Percentiles rank a stretch among this genome's conserved stretches.
phyloP scores from a whole-genome alignment of 176 grass and related monocot genomes.

The Pontederia paniculata region DNA sequence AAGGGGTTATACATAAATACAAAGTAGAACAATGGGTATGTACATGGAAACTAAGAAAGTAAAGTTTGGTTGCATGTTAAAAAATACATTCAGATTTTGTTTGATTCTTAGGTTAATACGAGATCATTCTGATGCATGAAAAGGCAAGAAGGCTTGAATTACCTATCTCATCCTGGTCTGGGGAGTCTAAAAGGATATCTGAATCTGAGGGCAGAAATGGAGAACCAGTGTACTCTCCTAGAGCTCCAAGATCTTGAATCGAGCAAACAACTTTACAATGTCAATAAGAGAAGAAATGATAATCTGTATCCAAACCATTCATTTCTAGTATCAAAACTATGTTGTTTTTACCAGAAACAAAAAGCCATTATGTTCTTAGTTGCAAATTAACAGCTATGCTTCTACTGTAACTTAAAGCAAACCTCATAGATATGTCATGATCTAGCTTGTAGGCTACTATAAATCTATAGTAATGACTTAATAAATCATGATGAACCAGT shows the following conservation, averaged over 20 bases:
- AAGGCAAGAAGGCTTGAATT: constrained; percentile 8
- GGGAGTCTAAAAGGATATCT: constrained; percentile 81
- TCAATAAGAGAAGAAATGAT: neutral
- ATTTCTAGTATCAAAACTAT: neutral
- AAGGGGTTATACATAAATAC: neutral
- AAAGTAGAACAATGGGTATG: too few relatives aligned
- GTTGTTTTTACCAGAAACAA: too few relatives aligned
- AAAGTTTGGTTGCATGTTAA: too few relatives aligned
- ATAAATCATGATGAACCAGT: too few relatives aligned
- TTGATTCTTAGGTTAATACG: neutral
- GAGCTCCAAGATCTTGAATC: constrained; percentile 58
- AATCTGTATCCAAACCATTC: neutral
- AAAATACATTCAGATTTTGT: neutral
- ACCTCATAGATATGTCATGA: too few relatives aligned
- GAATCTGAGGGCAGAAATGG: constrained; percentile 88
- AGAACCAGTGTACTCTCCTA: constrained; percentile 74
- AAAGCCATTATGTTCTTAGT: too few relatives aligned
- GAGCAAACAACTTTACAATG: neutral
- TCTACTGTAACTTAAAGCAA: too few relatives aligned
- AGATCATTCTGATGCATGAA: neutral
- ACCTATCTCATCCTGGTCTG: constrained; percentile 88
- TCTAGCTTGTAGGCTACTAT: too few relatives aligned
- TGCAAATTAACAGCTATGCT: too few relatives aligned
- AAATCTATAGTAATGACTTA: too few relatives aligned
- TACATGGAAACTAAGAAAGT: too few relatives aligned